These are phyloP conservation scores for Phialocephala subalpina DNA, from an alignment of 2,329 filamentous ascomycete species.

Conservation along the genomic window DNA sequence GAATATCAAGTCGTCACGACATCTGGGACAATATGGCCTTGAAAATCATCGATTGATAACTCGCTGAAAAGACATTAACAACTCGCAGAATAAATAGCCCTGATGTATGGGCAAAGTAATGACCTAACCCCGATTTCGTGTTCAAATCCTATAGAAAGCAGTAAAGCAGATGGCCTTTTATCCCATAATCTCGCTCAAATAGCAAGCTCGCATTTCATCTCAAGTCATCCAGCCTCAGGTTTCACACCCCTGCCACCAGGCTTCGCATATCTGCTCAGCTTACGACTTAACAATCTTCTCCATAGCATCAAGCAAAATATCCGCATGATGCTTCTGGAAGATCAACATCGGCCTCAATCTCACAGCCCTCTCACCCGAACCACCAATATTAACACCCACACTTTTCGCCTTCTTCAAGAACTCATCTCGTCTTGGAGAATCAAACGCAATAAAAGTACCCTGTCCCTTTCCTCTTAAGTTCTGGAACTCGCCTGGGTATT, in stretches of 20 bases:
- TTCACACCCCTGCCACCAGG: neutral
- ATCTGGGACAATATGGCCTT: neutral
- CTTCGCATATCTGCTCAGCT: too few species aligned
- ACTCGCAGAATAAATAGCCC: neutral
- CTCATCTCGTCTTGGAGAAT: constrained; percentile 73
- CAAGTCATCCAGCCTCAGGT: neutral
- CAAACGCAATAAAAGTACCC: constrained; percentile 83
- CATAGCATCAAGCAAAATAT: constrained; percentile 80
- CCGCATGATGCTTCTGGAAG: constrained; percentile 88
- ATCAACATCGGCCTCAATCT: constrained; percentile 82
- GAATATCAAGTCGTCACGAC: too few species aligned
- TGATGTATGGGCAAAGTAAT: neutral
- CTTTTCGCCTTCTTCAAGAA: constrained; percentile 76
- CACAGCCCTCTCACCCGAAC: constrained; percentile 74
- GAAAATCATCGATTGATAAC: neutral
- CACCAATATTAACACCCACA: constrained; percentile 79
- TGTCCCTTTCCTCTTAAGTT: constrained; percentile 81
- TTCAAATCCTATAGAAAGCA: constrained; percentile 1
- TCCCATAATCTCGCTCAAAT: neutral
- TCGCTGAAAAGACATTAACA: constrained; percentile 5
- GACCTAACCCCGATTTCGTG: neutral
- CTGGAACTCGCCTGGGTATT: constrained; percentile 73
- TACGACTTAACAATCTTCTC: constrained; percentile 61
- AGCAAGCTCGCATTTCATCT: neutral
- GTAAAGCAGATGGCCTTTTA: neutral